Percentiles rank a stretch among this genome's conserved stretches.
Conservation (phyloP, 1,139 yeast species). For the Oligophagozyma castellii region DNA sequence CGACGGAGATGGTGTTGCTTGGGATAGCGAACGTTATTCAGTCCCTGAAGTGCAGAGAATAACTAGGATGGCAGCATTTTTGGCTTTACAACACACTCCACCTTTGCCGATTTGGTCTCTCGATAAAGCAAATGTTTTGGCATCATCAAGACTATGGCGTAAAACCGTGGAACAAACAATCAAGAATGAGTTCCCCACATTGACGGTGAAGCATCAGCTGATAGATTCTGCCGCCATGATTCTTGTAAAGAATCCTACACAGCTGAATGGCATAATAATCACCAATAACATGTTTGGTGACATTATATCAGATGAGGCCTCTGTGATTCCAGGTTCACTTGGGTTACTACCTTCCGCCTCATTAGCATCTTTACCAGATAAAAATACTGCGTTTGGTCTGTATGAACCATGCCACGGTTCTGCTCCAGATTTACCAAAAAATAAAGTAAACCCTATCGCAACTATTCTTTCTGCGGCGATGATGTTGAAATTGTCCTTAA, state of each 20-base stretch:
- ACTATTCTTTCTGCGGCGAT: constrained; percentile 90
- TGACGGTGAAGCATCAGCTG: constrained; percentile 78
- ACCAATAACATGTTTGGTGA: constrained; percentile 98
- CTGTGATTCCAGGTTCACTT: constrained; percentile 92
- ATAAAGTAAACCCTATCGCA: constrained; percentile 90
- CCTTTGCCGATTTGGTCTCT: constrained; percentile 92
- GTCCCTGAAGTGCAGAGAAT: constrained; percentile 88
- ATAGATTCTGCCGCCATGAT: constrained; percentile 99
- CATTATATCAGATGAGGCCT: constrained; percentile 93
- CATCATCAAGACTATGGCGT: constrained; percentile 94
- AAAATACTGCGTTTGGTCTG: constrained; percentile 84
- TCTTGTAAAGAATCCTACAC: constrained; percentile 77
- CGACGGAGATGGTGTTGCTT: constrained; percentile 70
- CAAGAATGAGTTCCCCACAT: constrained; percentile 75
- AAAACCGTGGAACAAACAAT: constrained; percentile 79
- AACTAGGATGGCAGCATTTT: constrained; percentile 95
- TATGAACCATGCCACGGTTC: constrained; percentile 99
- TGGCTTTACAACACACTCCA: constrained; percentile 86
- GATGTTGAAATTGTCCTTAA: constrained; percentile 88
- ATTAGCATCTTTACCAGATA: constrained; percentile 86
- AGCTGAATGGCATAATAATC: constrained; percentile 79
- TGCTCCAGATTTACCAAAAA: constrained; percentile 82
- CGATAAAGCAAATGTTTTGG: constrained; percentile 94
- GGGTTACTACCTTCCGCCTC: constrained; percentile 96
- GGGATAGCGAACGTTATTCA: constrained; percentile 87